These are phyloP conservation scores for Nymphaea colorata DNA, from an alignment of 164 flowering plant species.

Conservation along the genomic window DNA sequence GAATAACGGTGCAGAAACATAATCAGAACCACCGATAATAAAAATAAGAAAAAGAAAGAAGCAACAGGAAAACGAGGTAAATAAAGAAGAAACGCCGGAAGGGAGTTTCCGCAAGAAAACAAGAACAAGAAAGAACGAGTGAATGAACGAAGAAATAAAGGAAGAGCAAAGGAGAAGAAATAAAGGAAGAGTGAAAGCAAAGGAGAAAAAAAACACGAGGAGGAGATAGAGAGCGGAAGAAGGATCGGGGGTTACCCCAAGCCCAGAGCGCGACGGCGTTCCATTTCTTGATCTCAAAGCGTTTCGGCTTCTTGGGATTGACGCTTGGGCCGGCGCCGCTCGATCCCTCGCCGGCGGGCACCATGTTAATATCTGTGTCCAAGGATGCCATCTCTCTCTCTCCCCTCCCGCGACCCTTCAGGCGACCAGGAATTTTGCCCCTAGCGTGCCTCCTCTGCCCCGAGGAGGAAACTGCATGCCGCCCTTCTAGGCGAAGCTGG, in stretches of 20 bases:
- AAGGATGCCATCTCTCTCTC: constrained; percentile 14
- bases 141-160: too few relatives aligned
- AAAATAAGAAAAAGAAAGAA: neutral
- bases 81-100: too few relatives aligned
- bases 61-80: neutral
- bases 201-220: neutral
- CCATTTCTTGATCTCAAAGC: constrained; percentile 83
- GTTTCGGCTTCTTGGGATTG: constrained; percentile 42
- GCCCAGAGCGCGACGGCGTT: constrained; percentile 84
- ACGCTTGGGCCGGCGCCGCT: constrained; percentile 14
- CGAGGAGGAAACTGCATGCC: too few relatives aligned
- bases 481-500: too few relatives aligned
- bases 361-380: constrained; percentile 31
- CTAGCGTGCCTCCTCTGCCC: too few relatives aligned
- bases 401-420: neutral
- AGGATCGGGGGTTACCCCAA: constrained; percentile 32
- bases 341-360: constrained; percentile 32
- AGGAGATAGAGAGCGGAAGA: neutral
- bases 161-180: too few relatives aligned
- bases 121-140: too few relatives aligned
- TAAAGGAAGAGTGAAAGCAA: neutral
- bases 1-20: neutral
- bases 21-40: neutral
- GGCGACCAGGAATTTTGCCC: too few relatives aligned
- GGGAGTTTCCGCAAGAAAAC: too few relatives aligned